Evolutionary conservation across 345 rosid species (phyloP).

Genomic region (Eucalyptus cloeziana): DNA sequence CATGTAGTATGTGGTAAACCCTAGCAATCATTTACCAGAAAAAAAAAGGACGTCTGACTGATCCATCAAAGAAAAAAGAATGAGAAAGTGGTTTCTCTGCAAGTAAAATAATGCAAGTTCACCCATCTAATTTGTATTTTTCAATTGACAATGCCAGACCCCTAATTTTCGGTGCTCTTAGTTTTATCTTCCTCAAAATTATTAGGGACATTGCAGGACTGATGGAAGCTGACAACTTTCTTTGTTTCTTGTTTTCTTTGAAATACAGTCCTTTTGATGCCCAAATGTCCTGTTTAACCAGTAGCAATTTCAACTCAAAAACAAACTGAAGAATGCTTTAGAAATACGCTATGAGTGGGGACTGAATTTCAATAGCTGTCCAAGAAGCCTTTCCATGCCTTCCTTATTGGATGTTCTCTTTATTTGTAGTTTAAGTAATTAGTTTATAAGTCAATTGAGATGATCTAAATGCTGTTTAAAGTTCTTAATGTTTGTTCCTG

Average conservation of each 20-base stretch:
- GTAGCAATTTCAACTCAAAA: not conserved
- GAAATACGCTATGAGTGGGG: not conserved
- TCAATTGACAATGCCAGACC: not conserved
- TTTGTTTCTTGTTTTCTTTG: not conserved
- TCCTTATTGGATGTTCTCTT: not conserved
- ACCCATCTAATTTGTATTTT: not conserved
- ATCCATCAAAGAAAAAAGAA: not conserved
- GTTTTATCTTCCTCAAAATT: not conserved
- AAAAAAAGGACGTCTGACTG: not conserved
- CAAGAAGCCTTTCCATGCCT: not conserved
- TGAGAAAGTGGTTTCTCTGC: not conserved
- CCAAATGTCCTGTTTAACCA: not conserved
- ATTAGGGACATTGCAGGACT: not conserved
- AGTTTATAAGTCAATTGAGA: not conserved
- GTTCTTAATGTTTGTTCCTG: not conserved
- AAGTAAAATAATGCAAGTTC: not conserved
- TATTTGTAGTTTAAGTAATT: not conserved
- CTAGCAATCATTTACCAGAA: not conserved
- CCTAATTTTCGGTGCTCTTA: not conserved
- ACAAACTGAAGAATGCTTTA: not conserved
- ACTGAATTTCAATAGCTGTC: not conserved
- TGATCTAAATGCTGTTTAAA: not conserved
- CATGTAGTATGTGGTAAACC: not conserved
- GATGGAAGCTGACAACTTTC: not conserved
- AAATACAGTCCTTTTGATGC: not conserved